Evolutionary conservation across 2,329 filamentous ascomycete genomes (phyloP), one percentile per base, ranked within the genome.

Genomic region (Thielaviopsis cerberus): DNA sequence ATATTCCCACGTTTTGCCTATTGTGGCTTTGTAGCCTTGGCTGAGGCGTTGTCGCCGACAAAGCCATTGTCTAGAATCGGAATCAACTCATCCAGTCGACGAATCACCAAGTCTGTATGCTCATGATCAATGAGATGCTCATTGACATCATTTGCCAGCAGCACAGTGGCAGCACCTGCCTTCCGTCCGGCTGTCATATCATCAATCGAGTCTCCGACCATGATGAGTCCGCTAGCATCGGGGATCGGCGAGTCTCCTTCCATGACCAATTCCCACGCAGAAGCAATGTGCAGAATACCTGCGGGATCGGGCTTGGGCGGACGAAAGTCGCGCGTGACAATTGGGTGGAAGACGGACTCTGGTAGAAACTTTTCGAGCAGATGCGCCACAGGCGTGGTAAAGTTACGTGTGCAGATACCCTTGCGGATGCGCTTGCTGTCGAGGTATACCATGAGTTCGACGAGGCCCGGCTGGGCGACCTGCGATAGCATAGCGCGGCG

Each of bases 351-450:
- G 48, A 76, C 70, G 60, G 82, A 79, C 1, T 72, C 75, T 1
- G 78, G 74, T 8, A 96, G 75, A 68, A 92, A 92, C 54, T 82
- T 92, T 55, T 72, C 71, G 3, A 96, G 76, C 2, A 94, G 76
- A 68, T 90, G 83, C 53, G 76, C 71, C 1, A 92, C 87, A 5
- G 88, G 88, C 7, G 79, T 73, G 65, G 91, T 87, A 66, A 96
- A 97, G 73, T 98, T 97, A 66, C 92, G 79, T 1, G 92, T 97
- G 72, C 90, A 96, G 62, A 97, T 89, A 17, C 80, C 91, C 69
- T 94, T 92, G 64, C 74, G 80, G 30, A 96, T 68, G 5, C 71
- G 69, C 26, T 77, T 76, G 6, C 70, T 66, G 65, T 92, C 83
- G 20, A 97, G 80, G 68, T 92, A 94, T 59, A 79, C 72, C 86